Percentiles rank a stretch among this genome's conserved stretches.
These are phyloP conservation scores for Hypsizygus marmoreus DNA, from an alignment of 768 basidiomycete species.

Conservation along the genomic window DNA sequence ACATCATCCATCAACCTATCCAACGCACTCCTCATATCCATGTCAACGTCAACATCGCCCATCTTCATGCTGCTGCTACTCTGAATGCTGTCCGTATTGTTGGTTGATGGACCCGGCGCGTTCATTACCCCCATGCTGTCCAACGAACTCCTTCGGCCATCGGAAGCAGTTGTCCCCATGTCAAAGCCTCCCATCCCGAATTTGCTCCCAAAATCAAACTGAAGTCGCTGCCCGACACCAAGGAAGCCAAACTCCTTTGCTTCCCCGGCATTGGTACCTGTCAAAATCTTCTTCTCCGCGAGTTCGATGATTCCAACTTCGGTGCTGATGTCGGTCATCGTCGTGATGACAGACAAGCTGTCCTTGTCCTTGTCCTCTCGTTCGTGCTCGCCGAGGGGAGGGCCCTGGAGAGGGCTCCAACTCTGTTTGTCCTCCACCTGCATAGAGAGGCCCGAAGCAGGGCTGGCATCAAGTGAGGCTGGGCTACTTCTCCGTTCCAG, in stretches of 20 bases:
- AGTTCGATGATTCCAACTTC: constrained; percentile 53
- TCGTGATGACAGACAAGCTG: constrained; percentile 40
- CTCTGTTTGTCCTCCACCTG: too few relatives aligned
- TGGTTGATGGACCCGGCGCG: constrained; percentile 1
- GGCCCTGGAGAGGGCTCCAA: neutral
- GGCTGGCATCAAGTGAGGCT: constrained; percentile 21
- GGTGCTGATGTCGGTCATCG: constrained; percentile 44
- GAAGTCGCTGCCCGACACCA: constrained; percentile 25
- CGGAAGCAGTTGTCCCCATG: constrained; percentile 21
- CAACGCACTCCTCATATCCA: constrained; percentile 74
- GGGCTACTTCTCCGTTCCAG: constrained; percentile 45
- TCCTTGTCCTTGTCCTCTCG: constrained; percentile 35
- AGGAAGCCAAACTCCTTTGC: constrained; percentile 36
- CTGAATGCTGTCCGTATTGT: constrained; percentile 24
- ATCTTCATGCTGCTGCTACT: constrained; percentile 33
- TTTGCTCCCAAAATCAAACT: constrained; percentile 52
- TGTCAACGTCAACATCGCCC: constrained; percentile 57
- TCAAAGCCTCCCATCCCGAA: constrained; percentile 44
- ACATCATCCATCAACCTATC: constrained; percentile 76
- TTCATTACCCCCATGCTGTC: neutral
- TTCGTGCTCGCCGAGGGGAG: constrained; percentile 11
- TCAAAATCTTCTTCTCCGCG: constrained; percentile 43
- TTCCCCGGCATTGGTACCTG: constrained; percentile 16
- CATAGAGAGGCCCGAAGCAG: constrained; percentile 2
- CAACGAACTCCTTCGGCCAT: constrained; percentile 6